Evolutionary conservation across 257 asterid genomes (phyloP), one percentile per base, ranked within the genome.

Genomic region (Apocynum venetum): DNA sequence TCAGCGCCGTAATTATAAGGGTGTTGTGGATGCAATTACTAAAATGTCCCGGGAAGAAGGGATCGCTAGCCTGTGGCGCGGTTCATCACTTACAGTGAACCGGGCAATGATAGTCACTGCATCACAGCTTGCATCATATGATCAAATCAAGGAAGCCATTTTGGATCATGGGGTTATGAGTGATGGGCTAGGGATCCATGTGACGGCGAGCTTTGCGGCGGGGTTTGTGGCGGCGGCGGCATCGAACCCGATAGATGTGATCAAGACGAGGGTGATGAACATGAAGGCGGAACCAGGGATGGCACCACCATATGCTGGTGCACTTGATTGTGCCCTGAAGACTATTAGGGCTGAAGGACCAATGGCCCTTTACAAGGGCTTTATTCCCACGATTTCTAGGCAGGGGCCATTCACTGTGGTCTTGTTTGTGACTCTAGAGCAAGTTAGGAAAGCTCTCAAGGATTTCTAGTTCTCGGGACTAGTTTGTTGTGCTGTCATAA

Each of bases 101-200:
- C 86, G 93, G 25, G 96, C 96, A 15, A 90, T 90, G 93, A 78
- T 90, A 8, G 96, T 90, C 4, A 89, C 96, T 3, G 93, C 93
- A 48, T 87, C 96, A 60, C 96, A 90, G 64, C 86, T 89, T 20
- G 93, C 96, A 3, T 86, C 91, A 8, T 90, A 90, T 71, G 93
- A 90, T 41, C 87, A 87, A 73, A 80, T 87, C 76, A 90, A 90
- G 81, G 96, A 90, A 72, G 76, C 64, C 59, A 87, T 90, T 38
- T 35, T 89, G 78, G 87, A 84, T 71, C 85, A 59, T 63, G 73
- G 75, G 25, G 9, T 85, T 69, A 86, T 89, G 93, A 74, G 46
- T 15, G 93, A 90, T 52, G 96, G 96, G 20, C 82, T 90, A 0
- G 96, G 90, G 43, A 90, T 93, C 8, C 96, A 89, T 52, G 89